Evolutionary conservation across 1,284 basidiomycete genomes (phyloP).

Genomic region (Anthracocystis panici-leucophaei): DNA sequence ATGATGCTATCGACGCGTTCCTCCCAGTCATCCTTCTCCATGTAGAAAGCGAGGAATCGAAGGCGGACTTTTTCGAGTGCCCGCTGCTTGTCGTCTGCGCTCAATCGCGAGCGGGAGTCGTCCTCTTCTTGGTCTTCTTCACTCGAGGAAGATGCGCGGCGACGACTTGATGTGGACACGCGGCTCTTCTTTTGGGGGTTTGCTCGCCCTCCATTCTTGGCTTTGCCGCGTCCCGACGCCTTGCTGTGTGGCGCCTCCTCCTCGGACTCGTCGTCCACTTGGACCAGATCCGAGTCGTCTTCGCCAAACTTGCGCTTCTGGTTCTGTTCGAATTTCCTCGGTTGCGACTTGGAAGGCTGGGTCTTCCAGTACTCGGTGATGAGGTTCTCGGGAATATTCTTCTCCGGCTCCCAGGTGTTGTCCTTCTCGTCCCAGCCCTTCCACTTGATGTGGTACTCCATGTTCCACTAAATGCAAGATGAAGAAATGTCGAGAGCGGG

Average conservation of each 20-base stretch:
- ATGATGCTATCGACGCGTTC: constrained; percentile 23
- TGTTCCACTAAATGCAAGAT: constrained; percentile 16
- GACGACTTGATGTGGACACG: constrained; percentile 9
- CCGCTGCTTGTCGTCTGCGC: constrained; percentile 2
- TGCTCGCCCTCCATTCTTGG: constrained; percentile 8
- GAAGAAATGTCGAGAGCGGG: background rate
- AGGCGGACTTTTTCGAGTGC: constrained; percentile 24
- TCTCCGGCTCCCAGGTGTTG: constrained; percentile 58
- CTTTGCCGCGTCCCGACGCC: constrained; percentile 3
- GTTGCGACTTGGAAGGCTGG: constrained; percentile 46
- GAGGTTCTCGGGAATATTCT: constrained; percentile 16
- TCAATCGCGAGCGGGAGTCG: background rate
- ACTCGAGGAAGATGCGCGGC: constrained; percentile 7
- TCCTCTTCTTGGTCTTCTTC: constrained; percentile 11
- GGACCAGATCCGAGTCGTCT: constrained; percentile 29
- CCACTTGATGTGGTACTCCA: constrained; percentile 55
- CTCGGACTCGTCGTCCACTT: constrained; percentile 12
- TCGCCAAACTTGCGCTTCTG: constrained; percentile 23
- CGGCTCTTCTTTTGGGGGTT: constrained; percentile 19
- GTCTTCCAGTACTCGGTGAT: constrained; percentile 51
- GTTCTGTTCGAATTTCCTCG: constrained; percentile 33
- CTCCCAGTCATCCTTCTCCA: constrained; percentile 34
- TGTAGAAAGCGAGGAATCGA: constrained; percentile 27
- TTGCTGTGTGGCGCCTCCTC: constrained; percentile 5
- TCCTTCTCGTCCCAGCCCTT: constrained; percentile 43